These are phyloP conservation scores for Coniophora puteana DNA, from an alignment of 1,284 basidiomycete species.

Conservation along the genomic window DNA sequence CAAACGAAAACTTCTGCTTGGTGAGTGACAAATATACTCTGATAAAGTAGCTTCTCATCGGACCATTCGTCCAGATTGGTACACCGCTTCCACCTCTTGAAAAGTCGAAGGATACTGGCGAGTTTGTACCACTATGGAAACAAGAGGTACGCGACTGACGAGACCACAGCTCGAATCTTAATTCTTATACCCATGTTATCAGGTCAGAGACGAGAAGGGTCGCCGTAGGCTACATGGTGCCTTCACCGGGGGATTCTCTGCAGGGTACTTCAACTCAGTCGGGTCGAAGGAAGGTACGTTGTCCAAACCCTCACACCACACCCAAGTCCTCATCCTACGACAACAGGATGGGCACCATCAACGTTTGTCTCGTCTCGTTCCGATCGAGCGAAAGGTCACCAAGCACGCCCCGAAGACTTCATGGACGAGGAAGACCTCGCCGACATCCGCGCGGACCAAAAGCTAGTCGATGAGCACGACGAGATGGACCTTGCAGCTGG, in stretches of 20 bases:
- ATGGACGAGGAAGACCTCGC: constrained; percentile 99
- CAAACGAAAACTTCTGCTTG: constrained; percentile 86
- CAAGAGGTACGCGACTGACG: constrained; percentile 67
- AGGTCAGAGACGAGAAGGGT: constrained; percentile 95
- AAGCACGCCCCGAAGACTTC: constrained; percentile 80
- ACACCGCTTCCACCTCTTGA: constrained; percentile 89
- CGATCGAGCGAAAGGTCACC: constrained; percentile 65
- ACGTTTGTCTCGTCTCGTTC: constrained; percentile 86
- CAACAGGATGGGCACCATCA: constrained; percentile 86
- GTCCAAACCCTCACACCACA: background rate
- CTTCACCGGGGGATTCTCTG: constrained; percentile 97
- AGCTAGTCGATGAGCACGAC: constrained; percentile 73
- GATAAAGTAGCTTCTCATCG: background rate
- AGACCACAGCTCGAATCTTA: constrained; percentile 15
- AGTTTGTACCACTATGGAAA: constrained; percentile 96
- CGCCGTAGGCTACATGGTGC: constrained; percentile 91
- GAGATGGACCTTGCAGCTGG: constrained; percentile 67
- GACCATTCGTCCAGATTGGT: constrained; percentile 61
- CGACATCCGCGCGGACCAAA: constrained; percentile 69
- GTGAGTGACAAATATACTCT: constrained; percentile 39
- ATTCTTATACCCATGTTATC: constrained; percentile 14
- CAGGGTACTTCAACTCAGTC: constrained; percentile 96
- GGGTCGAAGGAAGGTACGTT: constrained; percentile 88
- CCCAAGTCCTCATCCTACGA: background rate
- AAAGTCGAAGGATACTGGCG: constrained; percentile 85